Evolutionary conservation across 208 protist species (phyloP), one percentile per base, ranked within the genome.

Genomic region (Sergeia podlipaevii): DNA sequence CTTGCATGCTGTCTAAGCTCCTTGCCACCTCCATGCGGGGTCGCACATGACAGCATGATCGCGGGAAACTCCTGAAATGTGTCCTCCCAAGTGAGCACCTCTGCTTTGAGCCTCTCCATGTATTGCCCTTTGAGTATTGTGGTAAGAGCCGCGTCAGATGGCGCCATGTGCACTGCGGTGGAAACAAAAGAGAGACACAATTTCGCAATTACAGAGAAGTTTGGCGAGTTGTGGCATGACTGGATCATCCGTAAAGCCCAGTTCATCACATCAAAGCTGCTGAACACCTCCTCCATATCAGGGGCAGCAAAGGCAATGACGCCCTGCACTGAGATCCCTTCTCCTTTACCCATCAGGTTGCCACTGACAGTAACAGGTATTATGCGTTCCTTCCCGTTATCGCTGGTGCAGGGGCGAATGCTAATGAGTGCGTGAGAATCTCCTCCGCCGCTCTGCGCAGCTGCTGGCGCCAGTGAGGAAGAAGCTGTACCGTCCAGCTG

Each of bases 161-260:
- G 77, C 13, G 78, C 58, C 27, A 86, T 52, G 36, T 77, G 79
- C 81, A 95, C 78, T 21, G 79, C 53, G 1, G 71, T 74, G 20
- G 66, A 69, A 4, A 95, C 23, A 62, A 90, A 81, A 27, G 54
- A 60, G 10, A 89, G 30, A 60, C 76, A 88, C n/a, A 92, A 74
- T 44, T 70, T 70, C 15, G 81, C 77, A 13, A 85, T 54, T 33
- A 68, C 58, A 30, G 53, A 52, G 62, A 84, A 80, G 27, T 39
- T 61, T 1, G 68, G 34, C 21, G 44, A 44, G 27, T 30, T 56
- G 24, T 49, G 59, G 3, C 49, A 20, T 17, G 58, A 26, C 21
- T 11, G 3, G 23, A 66, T 26, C 2, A 51, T 66, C 21, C 24
- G 30, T 3, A 82, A 53, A 5, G 71, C 70, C 74, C 79, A 82